Conservation (phyloP, 768 basidiomycete species). For the Steccherinum ochraceum region DNA sequence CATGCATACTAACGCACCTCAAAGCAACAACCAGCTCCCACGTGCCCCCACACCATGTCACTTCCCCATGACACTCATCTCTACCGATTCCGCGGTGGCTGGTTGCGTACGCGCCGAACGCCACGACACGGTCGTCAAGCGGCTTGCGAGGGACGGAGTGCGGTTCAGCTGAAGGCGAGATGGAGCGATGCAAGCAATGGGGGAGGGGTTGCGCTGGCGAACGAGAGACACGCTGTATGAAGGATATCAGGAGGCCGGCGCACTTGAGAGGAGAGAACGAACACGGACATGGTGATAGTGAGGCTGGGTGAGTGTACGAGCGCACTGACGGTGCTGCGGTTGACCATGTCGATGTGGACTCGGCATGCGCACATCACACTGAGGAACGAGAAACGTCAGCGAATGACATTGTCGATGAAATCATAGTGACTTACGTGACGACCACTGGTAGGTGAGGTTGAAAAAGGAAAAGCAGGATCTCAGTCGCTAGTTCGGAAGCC, state of each 20-base stretch:
- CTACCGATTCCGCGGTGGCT: neutral
- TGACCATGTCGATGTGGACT: neutral
- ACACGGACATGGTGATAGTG: neutral
- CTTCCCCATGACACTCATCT: neutral
- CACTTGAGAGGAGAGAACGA: neutral
- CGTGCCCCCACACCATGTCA: too few species aligned
- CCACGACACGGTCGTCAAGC: neutral
- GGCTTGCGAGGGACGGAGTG: neutral
- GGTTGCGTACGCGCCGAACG: neutral
- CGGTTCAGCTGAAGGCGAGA: neutral
- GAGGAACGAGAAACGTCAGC: neutral
- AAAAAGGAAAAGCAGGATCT: neutral
- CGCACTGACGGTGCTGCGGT: neutral
- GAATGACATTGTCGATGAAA: neutral
- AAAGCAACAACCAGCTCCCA: too few species aligned
- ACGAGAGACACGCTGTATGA: too few species aligned
- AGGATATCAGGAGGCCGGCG: too few species aligned
- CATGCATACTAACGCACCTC: neutral
- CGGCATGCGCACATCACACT: constrained; percentile 3
- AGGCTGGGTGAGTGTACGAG: constrained; percentile 1
- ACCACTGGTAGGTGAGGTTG: neutral
- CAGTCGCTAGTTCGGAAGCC: neutral
- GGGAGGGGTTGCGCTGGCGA: too few species aligned
- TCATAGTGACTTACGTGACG: constrained; percentile 4
- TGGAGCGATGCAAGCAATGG: neutral